phyloP scores from a whole-genome alignment of 2,329 filamentous ascomycete species.

The Cercospora citrullina region DNA sequence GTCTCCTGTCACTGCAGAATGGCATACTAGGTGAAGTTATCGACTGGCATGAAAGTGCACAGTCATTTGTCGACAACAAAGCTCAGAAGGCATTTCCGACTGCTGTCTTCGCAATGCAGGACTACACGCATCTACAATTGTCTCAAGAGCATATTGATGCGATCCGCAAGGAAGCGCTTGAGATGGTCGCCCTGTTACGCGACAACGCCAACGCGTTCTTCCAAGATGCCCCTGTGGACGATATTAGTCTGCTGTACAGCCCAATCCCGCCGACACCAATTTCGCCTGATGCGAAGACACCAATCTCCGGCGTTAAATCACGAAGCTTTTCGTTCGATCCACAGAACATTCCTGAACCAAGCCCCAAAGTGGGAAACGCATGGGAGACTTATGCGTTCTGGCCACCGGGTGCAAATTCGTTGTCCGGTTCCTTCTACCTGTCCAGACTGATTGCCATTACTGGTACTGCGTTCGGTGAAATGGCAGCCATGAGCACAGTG shows the following conservation, averaged over 20 bases:
- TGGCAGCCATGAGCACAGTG: conserved; percentile 72
- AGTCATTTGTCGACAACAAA: conserved; percentile 84
- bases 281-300: conserved; percentile 56
- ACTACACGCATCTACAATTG: conserved; percentile 76
- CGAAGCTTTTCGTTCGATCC: conserved; percentile 74
- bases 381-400: conserved; percentile 97
- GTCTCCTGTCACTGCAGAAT: conserved; percentile 69
- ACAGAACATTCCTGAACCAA: conserved; percentile 72
- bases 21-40: conserved; percentile 86
- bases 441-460: conserved; percentile 78
- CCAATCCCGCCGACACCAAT: conserved; percentile 70
- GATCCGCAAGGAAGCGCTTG: conserved; percentile 73
- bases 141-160: conserved; percentile 68
- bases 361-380: conserved; percentile 68
- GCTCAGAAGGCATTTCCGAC: conserved; percentile 74
- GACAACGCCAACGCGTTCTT: conserved; percentile 82
- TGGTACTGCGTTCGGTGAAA: conserved; percentile 82
- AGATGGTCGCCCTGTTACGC: conserved; percentile 80
- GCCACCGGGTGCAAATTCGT: conserved; percentile 87
- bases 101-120: conserved; percentile 47
- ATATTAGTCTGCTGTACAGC: conserved; percentile 83
- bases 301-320: conserved; percentile 56
- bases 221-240: conserved; percentile 81
- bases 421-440: conserved; percentile 89
- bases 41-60: conserved; percentile 90